Base-by-base conservation (phyloP, 2,329 filamentous ascomycete genomes). In the Xylariomycetidae sp. region DNA sequence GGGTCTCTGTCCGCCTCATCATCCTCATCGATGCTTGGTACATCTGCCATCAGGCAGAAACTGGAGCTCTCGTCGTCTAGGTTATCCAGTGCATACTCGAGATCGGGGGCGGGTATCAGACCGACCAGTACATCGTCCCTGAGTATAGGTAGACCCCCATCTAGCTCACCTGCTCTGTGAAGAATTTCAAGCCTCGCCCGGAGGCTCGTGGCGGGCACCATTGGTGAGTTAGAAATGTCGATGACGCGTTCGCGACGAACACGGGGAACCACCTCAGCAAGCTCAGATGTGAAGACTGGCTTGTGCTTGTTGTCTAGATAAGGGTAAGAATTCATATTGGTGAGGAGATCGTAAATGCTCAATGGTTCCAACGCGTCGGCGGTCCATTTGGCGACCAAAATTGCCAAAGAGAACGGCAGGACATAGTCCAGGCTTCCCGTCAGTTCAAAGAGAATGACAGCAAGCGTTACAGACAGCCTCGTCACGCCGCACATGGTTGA, bases 401-500 rank as follows among this genome's bases (percentile, higher is more conserved):
- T 88, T 1, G 87, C 84, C 7, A 98, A 67, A 0, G 89, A 96
- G 58, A 97, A 97, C 0, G 92, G 92, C 9, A 98, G 67, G 4
- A 98, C 92, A 51, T 97, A 94, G 57, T 97, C 87, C 30, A 97
- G 69, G 56, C 88, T 95, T 35, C 92, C 92, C 0, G 92, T 98
- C 22, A 98, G 70, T 59, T 98, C 92, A 49, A 98, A 97, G 1
- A 97, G 68, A 40, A 98, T 97, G 52, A 97, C 88, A 0, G 88
- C 89, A 7, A 98, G 70, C 0, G 92, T 97, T 15, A 98, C 87
- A 0, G 89, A 95, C 2, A 98, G 65, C 31, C 92, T 77, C 2
- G 92, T 98, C 3, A 97, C 92, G 31, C 92, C 92, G 47, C 90
- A 97, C 92, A 98, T 97, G 19, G 90, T 96, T 2, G 92, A 88